Evolutionary conservation across 1,139 yeast genomes (phyloP).

Genomic region (Pichia sp.): DNA sequence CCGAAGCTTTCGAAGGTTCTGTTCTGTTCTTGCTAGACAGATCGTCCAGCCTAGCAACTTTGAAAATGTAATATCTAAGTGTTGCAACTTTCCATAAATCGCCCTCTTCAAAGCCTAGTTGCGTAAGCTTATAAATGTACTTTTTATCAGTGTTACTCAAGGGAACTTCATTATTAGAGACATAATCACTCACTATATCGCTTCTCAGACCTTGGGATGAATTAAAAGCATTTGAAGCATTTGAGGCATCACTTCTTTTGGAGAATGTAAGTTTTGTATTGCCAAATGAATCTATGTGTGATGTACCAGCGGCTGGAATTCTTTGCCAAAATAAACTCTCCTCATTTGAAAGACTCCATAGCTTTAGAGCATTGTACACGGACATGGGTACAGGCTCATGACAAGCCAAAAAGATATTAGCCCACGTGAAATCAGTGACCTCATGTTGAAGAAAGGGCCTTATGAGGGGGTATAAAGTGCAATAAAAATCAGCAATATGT

Average conservation of each 20-base stretch:
- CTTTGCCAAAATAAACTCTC: slow-evolving; percentile 77
- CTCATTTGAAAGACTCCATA: slow-evolving; percentile 66
- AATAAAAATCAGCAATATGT: slow-evolving; percentile 71
- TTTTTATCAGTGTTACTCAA: slow-evolving; percentile 61
- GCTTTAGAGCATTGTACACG: slow-evolving; percentile 55
- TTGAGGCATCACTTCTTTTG: slow-evolving; percentile 21
- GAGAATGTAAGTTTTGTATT: slow-evolving; percentile 34
- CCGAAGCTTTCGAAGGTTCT: slow-evolving; percentile 27
- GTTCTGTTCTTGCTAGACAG: slow-evolving; percentile 14
- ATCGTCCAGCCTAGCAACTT: slow-evolving; percentile 38
- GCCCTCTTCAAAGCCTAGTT: slow-evolving; percentile 61
- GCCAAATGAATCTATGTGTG: slow-evolving; percentile 37
- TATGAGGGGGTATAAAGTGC: slow-evolving; percentile 78
- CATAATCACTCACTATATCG: slow-evolving; percentile 29
- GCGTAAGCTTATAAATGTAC: slow-evolving; percentile 63
- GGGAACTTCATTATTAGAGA: slow-evolving; percentile 33
- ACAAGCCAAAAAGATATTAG: slow-evolving; percentile 54
- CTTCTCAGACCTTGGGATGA: slow-evolving; percentile 8
- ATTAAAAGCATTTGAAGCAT: slow-evolving; percentile 9
- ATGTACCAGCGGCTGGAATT: slow-evolving; percentile 25
- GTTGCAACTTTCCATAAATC: slow-evolving; percentile 82
- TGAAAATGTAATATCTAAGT: slow-evolving; percentile 58
- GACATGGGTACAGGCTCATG: slow-evolving; percentile 61
- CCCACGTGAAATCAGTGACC: slow-evolving; percentile 58
- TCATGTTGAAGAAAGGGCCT: slow-evolving; percentile 74